phyloP scores from a whole-genome alignment of 2,329 filamentous ascomycete species.

The Xylaria sp. region DNA sequence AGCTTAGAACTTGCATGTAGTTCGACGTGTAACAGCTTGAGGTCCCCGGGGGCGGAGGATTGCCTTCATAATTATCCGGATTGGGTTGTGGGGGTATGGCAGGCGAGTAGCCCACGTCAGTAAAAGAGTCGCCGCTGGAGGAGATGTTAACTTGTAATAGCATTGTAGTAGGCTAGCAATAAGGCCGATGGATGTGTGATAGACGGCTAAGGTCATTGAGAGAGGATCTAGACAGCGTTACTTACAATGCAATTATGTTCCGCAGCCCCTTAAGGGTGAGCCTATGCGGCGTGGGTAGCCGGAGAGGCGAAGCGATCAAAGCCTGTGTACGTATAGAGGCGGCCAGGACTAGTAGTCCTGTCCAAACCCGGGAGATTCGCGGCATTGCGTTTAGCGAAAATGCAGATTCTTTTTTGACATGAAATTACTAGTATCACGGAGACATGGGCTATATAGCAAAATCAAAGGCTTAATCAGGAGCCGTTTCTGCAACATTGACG shows the following conservation, averaged over 20 bases:
- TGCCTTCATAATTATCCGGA: constrained; percentile 29
- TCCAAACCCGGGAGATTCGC: constrained; percentile 5
- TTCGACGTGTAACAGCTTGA: constrained; percentile 32
- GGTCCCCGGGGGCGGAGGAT: constrained; percentile 30
- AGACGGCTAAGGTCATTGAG: background rate
- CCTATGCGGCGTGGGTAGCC: constrained; percentile 7
- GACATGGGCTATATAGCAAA: background rate
- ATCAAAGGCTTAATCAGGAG: background rate
- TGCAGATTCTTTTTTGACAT: background rate
- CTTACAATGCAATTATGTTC: constrained; percentile 36
- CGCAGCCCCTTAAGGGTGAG: constrained; percentile 23
- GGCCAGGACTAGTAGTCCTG: constrained; percentile 15
- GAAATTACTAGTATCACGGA: background rate
- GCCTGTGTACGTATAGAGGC: background rate
- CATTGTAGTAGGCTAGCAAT: background rate
- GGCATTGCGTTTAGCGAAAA: constrained; percentile 6
- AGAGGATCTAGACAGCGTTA: background rate
- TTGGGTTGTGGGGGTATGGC: constrained; percentile 24
- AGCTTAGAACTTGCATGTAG: constrained; percentile 31
- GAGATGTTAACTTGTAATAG: background rate
- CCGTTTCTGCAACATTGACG: background rate
- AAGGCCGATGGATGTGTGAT: background rate
- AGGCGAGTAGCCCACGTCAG: constrained; percentile 30
- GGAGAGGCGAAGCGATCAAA: constrained; percentile 8
- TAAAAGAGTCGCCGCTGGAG: constrained; percentile 32